phyloP scores from a whole-genome alignment of 179 eudicot genomes.

The Spergularia azorica region DNA sequence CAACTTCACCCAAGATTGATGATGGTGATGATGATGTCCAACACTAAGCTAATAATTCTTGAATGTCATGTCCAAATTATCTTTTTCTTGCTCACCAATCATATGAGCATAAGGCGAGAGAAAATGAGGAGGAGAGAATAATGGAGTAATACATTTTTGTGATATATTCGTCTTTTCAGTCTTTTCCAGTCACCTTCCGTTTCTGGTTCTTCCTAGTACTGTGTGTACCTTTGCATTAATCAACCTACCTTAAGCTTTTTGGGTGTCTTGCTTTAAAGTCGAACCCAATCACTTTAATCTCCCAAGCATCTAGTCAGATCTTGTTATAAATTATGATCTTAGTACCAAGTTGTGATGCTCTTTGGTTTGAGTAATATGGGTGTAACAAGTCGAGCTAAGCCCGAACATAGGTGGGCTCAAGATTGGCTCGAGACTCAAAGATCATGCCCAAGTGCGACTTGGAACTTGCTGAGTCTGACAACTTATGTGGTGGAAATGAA shows the following conservation, averaged over 20 bases:
- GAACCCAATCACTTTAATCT: too few relatives aligned
- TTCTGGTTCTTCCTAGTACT: background rate
- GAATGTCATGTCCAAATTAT: background rate
- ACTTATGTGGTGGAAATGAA: too few relatives aligned
- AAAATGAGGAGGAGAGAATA: background rate
- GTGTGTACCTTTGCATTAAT: constrained; percentile 8
- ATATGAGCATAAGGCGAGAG: background rate
- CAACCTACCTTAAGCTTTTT: background rate
- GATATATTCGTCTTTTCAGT: constrained; percentile 5
- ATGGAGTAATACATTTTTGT: constrained; percentile 14
- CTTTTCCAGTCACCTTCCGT: constrained; percentile 11
- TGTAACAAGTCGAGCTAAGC: too few relatives aligned
- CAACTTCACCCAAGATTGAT: background rate
- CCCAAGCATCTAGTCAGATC: background rate
- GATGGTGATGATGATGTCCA: background rate
- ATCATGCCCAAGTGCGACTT: too few relatives aligned
- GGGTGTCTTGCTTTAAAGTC: constrained; percentile 10
- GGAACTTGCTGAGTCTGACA: too few relatives aligned
- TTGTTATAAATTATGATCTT: too few relatives aligned
- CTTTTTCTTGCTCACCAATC: constrained; percentile 4
- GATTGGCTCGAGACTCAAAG: too few relatives aligned
- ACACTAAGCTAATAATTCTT: background rate
- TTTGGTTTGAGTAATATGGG: too few relatives aligned
- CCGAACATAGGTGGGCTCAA: too few relatives aligned
- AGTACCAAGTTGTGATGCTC: too few relatives aligned